Evolutionary conservation across 2,329 filamentous ascomycete species (phyloP).

Genomic region (Colletotrichum kahawae): DNA sequence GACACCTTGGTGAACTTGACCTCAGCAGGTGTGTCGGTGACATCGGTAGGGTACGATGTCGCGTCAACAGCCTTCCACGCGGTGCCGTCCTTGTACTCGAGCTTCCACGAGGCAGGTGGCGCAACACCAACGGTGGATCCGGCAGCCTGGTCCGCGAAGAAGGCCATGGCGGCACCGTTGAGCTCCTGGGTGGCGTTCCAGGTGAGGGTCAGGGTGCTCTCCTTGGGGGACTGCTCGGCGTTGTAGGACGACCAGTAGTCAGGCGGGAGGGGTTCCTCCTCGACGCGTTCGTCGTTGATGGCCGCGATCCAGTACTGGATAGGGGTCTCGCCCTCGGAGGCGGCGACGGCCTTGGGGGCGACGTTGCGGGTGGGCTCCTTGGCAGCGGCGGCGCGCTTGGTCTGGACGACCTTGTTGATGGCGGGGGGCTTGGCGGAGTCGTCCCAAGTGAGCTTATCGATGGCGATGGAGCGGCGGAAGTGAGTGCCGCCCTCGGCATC

Average conservation of each 20-base stretch:
- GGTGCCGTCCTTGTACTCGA: slow-evolving; percentile 27
- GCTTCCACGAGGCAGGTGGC: slow-evolving; percentile 30
- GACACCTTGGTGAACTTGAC: slow-evolving; percentile 29
- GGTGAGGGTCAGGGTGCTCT: slow-evolving; percentile 33
- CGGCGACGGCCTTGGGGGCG: slow-evolving; percentile 29
- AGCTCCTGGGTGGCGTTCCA: slow-evolving; percentile 34
- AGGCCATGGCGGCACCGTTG: slow-evolving; percentile 32
- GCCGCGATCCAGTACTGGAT: slow-evolving; percentile 42
- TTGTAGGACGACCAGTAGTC: slow-evolving; percentile 42
- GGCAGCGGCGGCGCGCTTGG: slow-evolving; percentile 26
- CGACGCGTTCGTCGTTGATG: slow-evolving; percentile 36
- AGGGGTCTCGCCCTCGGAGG: slow-evolving; percentile 31
- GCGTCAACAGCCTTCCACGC: slow-evolving; percentile 27
- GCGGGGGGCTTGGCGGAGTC: slow-evolving; percentile 30
- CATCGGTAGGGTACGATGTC: slow-evolving; percentile 28
- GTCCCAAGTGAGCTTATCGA: slow-evolving; percentile 37
- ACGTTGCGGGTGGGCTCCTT: slow-evolving; percentile 36
- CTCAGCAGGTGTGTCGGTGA: slow-evolving; percentile 30
- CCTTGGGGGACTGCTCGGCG: slow-evolving; percentile 32
- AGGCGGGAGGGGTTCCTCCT: slow-evolving; percentile 35
- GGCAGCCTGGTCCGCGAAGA: slow-evolving; percentile 34
- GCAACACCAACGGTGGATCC: slow-evolving; percentile 34
- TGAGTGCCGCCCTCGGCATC: slow-evolving; percentile 37
- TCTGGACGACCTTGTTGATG: slow-evolving; percentile 35
- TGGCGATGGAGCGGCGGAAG: slow-evolving; percentile 39